phyloP scores from a whole-genome alignment of 2,329 filamentous ascomycete species.

The Penicillium digitatum region DNA sequence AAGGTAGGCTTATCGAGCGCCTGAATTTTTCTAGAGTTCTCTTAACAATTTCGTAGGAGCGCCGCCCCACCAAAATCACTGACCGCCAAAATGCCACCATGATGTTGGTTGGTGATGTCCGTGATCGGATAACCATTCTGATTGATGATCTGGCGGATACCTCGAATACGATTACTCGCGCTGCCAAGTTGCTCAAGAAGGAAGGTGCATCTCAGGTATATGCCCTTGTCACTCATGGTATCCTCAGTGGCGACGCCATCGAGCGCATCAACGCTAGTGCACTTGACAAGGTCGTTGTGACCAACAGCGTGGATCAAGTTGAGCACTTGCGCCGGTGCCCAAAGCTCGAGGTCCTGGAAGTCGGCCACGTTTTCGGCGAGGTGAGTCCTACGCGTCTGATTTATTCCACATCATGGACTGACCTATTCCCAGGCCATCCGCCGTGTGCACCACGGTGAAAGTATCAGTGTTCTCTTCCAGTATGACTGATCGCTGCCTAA shows the following conservation, averaged over 20 bases:
- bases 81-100: conserved; percentile 79
- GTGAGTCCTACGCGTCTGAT: conserved; percentile 42
- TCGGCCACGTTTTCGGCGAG: conserved; percentile 86
- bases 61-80: conserved; percentile 79
- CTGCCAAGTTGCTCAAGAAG: conserved; percentile 93
- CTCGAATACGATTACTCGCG: conserved; percentile 92
- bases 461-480: conserved; percentile 91
- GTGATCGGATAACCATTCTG: conserved; percentile 76
- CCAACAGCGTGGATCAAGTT: conserved; percentile 87
- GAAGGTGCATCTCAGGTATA: conserved; percentile 86
- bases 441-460: conserved; percentile 94
- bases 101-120: conserved; percentile 89
- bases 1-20: conserved; percentile 61
- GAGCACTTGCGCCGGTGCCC: conserved; percentile 73
- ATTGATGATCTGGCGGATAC: conserved; percentile 95
- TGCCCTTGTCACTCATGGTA: conserved; percentile 89
- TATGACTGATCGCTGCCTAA: conserved; percentile 55
- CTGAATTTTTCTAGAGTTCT: conserved; percentile 9
- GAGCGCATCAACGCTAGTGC: conserved; percentile 88
- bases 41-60: conserved; percentile 58
- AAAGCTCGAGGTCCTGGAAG: conserved; percentile 88
- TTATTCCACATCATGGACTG: conserved; percentile 14
- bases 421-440: conserved; percentile 65
- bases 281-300: conserved; percentile 89
- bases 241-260: conserved; percentile 92